Percentiles rank a stretch among this genome's conserved stretches.
Evolutionary conservation across 768 basidiomycete species (phyloP).

Genomic region (Podaxis mareebaensis): DNA sequence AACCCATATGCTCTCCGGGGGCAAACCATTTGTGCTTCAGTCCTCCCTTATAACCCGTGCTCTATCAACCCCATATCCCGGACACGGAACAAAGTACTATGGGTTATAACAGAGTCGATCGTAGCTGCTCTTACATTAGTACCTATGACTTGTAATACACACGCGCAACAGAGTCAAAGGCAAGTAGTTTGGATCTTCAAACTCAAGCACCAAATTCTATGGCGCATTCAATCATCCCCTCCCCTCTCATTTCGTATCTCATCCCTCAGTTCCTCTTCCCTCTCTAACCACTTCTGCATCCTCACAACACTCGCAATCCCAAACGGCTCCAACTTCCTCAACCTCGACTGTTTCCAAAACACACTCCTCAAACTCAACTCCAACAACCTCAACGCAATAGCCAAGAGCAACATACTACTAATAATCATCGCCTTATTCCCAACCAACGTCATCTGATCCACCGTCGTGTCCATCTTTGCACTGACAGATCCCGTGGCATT

Average conservation of each 20-base stretch:
- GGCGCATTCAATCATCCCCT: not conserved
- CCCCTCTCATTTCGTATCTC: not conserved
- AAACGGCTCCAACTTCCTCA: slow-evolving; percentile 7
- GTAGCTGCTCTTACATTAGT: too few species aligned
- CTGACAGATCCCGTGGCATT: not conserved
- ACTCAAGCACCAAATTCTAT: not conserved
- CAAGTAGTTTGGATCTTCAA: not conserved
- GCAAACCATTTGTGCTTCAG: too few species aligned
- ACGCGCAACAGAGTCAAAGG: too few species aligned
- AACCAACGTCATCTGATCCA: slow-evolving; percentile 5
- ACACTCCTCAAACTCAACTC: slow-evolving; percentile 8
- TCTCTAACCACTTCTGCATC: slow-evolving; percentile 2
- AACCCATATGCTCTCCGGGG: too few species aligned
- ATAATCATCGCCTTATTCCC: slow-evolving; percentile 11
- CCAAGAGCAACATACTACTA: slow-evolving; percentile 5
- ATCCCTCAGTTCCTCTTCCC: not conserved
- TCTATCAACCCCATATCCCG: too few species aligned
- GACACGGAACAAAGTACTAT: too few species aligned
- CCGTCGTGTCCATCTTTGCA: not conserved
- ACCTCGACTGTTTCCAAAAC: slow-evolving; percentile 11
- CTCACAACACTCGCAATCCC: slow-evolving; percentile 9
- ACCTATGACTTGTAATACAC: too few species aligned
- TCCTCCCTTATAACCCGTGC: too few species aligned
- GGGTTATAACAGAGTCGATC: too few species aligned
- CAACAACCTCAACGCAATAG: slow-evolving; percentile 1